Evolutionary conservation across 2,329 filamentous ascomycete genomes (phyloP), one percentile per base, ranked within the genome.

Genomic region (Lithohypha guttulata): DNA sequence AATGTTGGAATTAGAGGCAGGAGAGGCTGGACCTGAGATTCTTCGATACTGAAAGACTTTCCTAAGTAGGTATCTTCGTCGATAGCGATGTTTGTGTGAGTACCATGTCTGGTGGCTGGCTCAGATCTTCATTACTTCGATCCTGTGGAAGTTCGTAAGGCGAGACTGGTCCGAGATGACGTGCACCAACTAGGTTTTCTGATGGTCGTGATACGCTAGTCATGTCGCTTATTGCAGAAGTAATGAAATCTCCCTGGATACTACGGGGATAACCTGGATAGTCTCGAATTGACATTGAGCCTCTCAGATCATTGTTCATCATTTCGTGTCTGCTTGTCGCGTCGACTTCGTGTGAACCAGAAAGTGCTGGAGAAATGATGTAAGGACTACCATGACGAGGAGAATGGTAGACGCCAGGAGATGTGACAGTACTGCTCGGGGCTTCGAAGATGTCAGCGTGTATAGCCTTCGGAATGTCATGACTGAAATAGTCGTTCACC

Each of bases 241-340:
- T 15, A 9, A 35, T 27, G 21, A 21, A 21, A 8, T 35, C 33
- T n/a, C 33, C 33, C 13, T 19, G 13, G 10, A 35, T 19, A 17
- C 33, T 35, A 6, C 13, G 20, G 15, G 33, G 33, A n/a, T 35
- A 27, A 14, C 18, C 14, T 25, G 33, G 33, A 27, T 35, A 23
- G 7, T 27, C 15, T 4, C 21, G 6, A 17, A 35, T 18, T 3
- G 33, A 35, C 21, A 21, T 27, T 11, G 33, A 27, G 10, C 19
- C 33, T 22, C 33, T 11, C 6, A 6, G 20, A 3, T 11, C 8
- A 27, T 35, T 20, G 13, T 9, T 27, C 33, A 35, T 35, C 21
- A 35, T n/a, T 15, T 35, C 33, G 15, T 26, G 33, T 22, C 19
- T 20, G 15, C 5, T 9, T 13, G 10, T 8, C 8, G 33, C 20